Evolutionary conservation across 176 grass and related monocot genomes (phyloP).

Genomic region (Musa acuminata): DNA sequence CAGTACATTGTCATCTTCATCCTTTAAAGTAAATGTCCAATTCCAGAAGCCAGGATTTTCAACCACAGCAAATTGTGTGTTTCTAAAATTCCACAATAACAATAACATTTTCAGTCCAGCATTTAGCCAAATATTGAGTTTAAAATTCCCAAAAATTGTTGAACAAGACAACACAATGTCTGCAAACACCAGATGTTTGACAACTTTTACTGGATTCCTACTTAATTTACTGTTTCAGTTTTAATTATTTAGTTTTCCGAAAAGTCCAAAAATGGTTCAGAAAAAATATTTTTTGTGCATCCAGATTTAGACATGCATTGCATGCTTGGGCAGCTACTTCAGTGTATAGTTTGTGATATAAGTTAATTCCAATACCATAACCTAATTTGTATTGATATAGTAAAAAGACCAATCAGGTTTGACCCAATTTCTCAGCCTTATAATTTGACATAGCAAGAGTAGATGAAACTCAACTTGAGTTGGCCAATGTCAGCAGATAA

Average conservation of each 20-base stretch:
- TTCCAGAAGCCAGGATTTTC: conserved; percentile 97
- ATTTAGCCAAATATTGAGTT: background rate
- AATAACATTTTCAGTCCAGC: background rate
- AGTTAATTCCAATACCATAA: too few relatives aligned
- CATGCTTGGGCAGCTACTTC: too few relatives aligned
- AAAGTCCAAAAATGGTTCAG: background rate
- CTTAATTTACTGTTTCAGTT: background rate
- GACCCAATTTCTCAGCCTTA: too few relatives aligned
- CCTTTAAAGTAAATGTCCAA: conserved; percentile 80
- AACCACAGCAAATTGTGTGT: conserved; percentile 95
- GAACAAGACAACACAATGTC: background rate
- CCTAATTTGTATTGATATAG: too few relatives aligned
- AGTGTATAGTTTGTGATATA: too few relatives aligned
- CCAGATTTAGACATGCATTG: too few relatives aligned
- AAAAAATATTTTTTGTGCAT: background rate
- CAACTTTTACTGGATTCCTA: background rate
- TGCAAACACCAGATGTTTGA: background rate
- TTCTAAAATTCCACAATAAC: conserved; percentile 40
- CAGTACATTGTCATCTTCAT: conserved; percentile 72
- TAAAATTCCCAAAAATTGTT: background rate
- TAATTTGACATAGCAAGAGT: too few relatives aligned
- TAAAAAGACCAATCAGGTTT: too few relatives aligned
- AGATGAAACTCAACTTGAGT: too few relatives aligned
- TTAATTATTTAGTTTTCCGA: background rate
- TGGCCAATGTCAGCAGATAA: too few relatives aligned